phyloP scores from a whole-genome alignment of 106 monocot species.

The Posidonia australis region DNA sequence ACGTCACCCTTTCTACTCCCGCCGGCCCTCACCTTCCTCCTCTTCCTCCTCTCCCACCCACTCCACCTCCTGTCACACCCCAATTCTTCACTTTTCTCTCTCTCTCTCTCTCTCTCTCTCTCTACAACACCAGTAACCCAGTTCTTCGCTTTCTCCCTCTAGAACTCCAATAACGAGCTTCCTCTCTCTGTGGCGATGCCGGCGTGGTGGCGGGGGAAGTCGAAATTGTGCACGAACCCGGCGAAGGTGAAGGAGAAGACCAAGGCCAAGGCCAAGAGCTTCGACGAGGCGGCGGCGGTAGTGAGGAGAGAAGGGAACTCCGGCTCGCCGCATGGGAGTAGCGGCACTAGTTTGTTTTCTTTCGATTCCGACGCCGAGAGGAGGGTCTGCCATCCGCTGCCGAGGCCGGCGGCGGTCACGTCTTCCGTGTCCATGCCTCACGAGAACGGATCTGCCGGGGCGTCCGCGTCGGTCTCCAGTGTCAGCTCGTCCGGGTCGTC shows the following conservation, averaged over 20 bases:
- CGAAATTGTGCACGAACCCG: constrained; percentile 5
- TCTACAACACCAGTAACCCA: too few species aligned
- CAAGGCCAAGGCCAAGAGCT: constrained; percentile 3
- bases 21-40: too few species aligned
- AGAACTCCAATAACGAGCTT: background rate
- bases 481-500: constrained; percentile 48
- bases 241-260: constrained; percentile 7
- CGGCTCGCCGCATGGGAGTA: background rate
- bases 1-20: too few species aligned
- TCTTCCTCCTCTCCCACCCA: too few species aligned
- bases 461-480: constrained; percentile 47
- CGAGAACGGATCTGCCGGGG: constrained; percentile 8
- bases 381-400: constrained; percentile 31
- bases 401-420: constrained; percentile 22
- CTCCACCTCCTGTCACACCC: too few species aligned
- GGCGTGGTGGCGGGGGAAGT: constrained; percentile 51
- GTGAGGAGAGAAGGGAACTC: background rate
- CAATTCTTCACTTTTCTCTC: too few species aligned
- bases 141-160: background rate
- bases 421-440: constrained; percentile 23
- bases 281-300: constrained; percentile 8
- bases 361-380: constrained; percentile 16
- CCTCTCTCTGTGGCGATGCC: constrained; percentile 50
- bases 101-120: too few species aligned
- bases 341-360: background rate